Base-by-base conservation (phyloP, 208 protist genomes). In the Porcisia hertigi region DNA sequence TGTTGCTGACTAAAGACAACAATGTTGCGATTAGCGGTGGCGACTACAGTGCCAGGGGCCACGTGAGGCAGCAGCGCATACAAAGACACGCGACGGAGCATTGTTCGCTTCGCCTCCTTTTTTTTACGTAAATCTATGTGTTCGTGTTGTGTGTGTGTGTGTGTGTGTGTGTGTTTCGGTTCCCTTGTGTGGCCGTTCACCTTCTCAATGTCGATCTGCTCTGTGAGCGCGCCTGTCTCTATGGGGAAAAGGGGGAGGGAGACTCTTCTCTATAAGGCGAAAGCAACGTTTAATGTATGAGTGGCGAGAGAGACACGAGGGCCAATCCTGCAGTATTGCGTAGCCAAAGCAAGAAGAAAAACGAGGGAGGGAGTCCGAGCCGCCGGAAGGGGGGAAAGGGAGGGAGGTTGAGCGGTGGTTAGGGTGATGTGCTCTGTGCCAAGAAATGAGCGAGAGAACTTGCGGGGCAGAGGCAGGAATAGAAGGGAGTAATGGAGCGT, bases 1-100 rank as follows among this genome's bases (percentile, higher is more conserved):
- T 93, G 86, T 75, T 96, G 92, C 77, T 96, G 92, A 71, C 88
- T 94, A 75, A 91, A 96, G 16, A 96, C 92, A 53, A 95, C 81
- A 41, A 96, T 96, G 65, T 55, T 83, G 69, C 90, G 92, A 36
- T 69, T 36, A 11, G 76, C 76, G 30, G 69, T 60, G 66, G 73
- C 18, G 53, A 72, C 71, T 74, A 64, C 67, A 25, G 60, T 79
- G 57, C 69, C 47, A 58, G 57, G 23, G 18, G 62, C 52, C 41
- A 60, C 60, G 52, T 78, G 70, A 60, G 80, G 36, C 71, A 77
- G 25, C 59, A 69, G 45, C 25, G 69, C 72, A 57, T 73, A 77
- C 55, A 74, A 71, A 34, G 60, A 54, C 23, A 86, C 36, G 74
- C 91, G 83, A 69, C 91, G 85, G 75, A 92, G 75, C 88, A 95